These are phyloP conservation scores for Backusella mclennaniae DNA, from an alignment of 192 early-diverging fungal genomes.

Conservation along the genomic window DNA sequence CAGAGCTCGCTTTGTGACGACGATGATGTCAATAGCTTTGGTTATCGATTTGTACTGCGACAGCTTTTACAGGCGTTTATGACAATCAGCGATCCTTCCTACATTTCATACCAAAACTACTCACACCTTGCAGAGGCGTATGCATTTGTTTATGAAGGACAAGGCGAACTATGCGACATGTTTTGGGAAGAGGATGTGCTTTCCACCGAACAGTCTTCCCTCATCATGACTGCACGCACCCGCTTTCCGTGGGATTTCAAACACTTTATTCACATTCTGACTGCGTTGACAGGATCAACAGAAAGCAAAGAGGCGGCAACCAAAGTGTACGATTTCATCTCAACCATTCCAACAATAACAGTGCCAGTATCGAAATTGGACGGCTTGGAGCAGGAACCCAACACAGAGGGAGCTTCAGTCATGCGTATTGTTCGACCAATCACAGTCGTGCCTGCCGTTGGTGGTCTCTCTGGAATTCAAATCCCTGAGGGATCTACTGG, in stretches of 20 bases:
- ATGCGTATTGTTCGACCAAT: conserved; percentile 1
- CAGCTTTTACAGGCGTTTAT: conserved; percentile 6
- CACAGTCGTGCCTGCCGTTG: not conserved
- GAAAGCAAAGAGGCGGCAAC: conserved; percentile 1
- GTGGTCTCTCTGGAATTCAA: not conserved
- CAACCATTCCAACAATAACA: not conserved
- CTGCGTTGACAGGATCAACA: conserved; percentile 8
- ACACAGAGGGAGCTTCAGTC: not conserved
- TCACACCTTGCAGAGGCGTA: not conserved
- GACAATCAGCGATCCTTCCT: conserved; percentile 9
- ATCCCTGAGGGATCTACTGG: conserved; percentile 15
- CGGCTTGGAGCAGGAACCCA: not conserved
- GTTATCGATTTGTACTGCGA: conserved; percentile 10
- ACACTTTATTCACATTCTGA: conserved; percentile 10
- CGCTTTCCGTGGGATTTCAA: conserved; percentile 23
- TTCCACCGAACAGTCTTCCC: not conserved
- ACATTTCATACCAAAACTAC: conserved; percentile 17
- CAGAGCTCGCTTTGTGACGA: conserved; percentile 2
- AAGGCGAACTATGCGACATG: conserved; percentile 19
- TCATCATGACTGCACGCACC: conserved; percentile 9
- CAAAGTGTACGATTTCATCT: conserved; percentile 24
- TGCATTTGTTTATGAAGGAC: not conserved
- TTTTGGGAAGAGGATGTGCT: conserved; percentile 27
- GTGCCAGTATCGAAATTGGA: not conserved
- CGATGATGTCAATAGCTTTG: conserved; percentile 14